Percentiles rank a stretch among this genome's conserved stretches.
phyloP scores from a whole-genome alignment of 2,329 filamentous ascomycete species.

The Fusarium sp. region DNA sequence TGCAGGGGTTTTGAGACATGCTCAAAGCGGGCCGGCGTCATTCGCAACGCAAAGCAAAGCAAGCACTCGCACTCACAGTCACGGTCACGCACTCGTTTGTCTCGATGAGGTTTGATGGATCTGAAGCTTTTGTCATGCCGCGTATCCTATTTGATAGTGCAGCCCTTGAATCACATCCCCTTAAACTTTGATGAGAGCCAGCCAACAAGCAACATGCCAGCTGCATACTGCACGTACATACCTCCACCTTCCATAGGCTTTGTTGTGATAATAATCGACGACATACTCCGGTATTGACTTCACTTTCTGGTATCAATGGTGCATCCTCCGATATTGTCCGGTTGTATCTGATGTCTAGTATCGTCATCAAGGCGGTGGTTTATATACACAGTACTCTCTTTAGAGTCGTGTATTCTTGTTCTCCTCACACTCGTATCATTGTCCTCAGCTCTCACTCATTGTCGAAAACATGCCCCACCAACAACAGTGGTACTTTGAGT shows the following conservation, averaged over 20 bases:
- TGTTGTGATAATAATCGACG: conserved; percentile 1
- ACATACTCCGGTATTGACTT: background rate
- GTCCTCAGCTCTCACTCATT: conserved; percentile 4
- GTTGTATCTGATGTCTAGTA: background rate
- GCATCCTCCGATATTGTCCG: conserved; percentile 19
- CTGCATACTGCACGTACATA: background rate
- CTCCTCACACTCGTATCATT: conserved; percentile 4
- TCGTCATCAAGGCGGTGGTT: background rate
- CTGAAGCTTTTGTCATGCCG: conserved; percentile 22
- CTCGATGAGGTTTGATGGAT: conserved; percentile 20
- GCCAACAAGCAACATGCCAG: conserved; percentile 29
- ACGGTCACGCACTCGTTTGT: conserved; percentile 6
- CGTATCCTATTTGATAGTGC: conserved; percentile 21
- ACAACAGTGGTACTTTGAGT: background rate
- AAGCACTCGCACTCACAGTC: conserved; percentile 3
- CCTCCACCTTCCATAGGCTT: background rate
- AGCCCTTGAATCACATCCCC: conserved; percentile 1
- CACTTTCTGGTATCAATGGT: background rate
- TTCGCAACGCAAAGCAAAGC: conserved; percentile 23
- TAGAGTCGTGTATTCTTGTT: conserved; percentile 1
- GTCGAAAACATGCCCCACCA: background rate
- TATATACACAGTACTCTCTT: background rate
- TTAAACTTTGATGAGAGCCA: conserved; percentile 11
- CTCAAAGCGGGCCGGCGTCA: conserved; percentile 35
- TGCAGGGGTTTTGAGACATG: conserved; percentile 29